Percentiles rank a stretch among this genome's conserved stretches.
phyloP scores from a whole-genome alignment of 148 eudicot genomes.

The Rhododendron henanense region DNA sequence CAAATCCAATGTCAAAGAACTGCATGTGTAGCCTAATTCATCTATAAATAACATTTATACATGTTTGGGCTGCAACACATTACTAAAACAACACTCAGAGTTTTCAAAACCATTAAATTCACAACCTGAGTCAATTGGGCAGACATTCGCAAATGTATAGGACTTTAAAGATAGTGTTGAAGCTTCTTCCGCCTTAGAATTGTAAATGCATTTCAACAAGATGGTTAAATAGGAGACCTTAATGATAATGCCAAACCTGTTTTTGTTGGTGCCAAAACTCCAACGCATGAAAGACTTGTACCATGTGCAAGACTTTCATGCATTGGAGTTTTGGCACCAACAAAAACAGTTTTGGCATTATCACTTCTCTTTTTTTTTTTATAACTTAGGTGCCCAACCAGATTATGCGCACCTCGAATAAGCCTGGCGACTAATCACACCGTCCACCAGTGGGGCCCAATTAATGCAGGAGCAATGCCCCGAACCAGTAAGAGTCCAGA shows the following conservation, averaged over 20 bases:
- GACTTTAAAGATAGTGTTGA: not conserved
- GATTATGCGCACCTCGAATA: too few relatives aligned
- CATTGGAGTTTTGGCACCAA: too few relatives aligned
- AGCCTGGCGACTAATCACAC: too few relatives aligned
- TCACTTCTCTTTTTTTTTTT: too few relatives aligned
- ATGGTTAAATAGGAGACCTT: not conserved
- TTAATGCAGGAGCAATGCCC: not conserved
- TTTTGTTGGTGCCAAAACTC: too few relatives aligned
- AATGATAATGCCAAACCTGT: too few relatives aligned
- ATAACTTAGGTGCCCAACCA: too few relatives aligned
- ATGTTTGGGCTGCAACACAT: not conserved
- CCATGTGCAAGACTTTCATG: too few relatives aligned
- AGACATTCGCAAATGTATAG: not conserved
- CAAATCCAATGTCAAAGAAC: not conserved
- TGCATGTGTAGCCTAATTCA: not conserved
- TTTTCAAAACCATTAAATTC: not conserved
- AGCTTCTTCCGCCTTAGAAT: not conserved
- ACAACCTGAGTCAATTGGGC: not conserved
- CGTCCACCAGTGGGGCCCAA: too few relatives aligned
- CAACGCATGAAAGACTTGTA: too few relatives aligned
- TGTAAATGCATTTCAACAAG: not conserved
- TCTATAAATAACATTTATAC: not conserved
- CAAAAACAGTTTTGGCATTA: too few relatives aligned
- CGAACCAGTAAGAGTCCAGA: not conserved
- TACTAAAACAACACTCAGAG: not conserved